These are phyloP conservation scores for Nitzschia sp. DNA, from an alignment of 108 stramenopile genomes.

Conservation along the genomic window DNA sequence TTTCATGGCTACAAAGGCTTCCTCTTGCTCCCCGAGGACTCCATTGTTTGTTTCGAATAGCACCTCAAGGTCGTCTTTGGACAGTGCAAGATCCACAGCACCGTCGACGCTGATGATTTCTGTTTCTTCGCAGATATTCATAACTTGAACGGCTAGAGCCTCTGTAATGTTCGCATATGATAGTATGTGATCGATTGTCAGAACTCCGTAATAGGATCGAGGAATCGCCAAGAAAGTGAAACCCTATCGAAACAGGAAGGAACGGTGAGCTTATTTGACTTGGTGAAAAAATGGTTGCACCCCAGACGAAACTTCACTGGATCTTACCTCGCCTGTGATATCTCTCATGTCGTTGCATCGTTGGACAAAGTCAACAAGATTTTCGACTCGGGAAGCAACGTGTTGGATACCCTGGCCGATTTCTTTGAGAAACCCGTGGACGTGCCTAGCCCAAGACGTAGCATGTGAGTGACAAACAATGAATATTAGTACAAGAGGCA, in stretches of 20 bases:
- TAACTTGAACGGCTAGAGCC: slow-evolving; percentile 39
- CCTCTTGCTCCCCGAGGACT: slow-evolving; percentile 28
- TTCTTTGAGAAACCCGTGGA: slow-evolving; percentile 80
- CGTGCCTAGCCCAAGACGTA: slow-evolving; percentile 46
- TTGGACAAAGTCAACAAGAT: slow-evolving; percentile 79
- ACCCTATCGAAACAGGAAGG: no score
- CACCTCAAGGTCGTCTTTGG: slow-evolving; percentile 1
- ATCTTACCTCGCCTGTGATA: slow-evolving; percentile 55
- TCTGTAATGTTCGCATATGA: slow-evolving; percentile 20
- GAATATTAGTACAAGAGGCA: not conserved
- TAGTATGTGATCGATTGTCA: slow-evolving; percentile 45
- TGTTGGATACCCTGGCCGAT: slow-evolving; percentile 91
- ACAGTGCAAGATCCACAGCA: slow-evolving; percentile 60
- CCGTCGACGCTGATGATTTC: slow-evolving; percentile 53
- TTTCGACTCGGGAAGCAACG: slow-evolving; percentile 78
- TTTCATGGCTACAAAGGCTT: slow-evolving; percentile 16
- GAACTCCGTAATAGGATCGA: slow-evolving; percentile 79
- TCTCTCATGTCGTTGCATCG: slow-evolving; percentile 68
- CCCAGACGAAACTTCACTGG: no score
- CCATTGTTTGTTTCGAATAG: not conserved
- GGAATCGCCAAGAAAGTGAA: slow-evolving; percentile 86
- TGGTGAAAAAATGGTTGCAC: no score
- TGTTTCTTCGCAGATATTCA: slow-evolving; percentile 35
- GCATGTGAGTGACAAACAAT: not conserved
- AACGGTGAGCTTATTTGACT: no score